Evolutionary conservation across 2,329 filamentous ascomycete genomes (phyloP).

Genomic region (Fusarium torreyae): DNA sequence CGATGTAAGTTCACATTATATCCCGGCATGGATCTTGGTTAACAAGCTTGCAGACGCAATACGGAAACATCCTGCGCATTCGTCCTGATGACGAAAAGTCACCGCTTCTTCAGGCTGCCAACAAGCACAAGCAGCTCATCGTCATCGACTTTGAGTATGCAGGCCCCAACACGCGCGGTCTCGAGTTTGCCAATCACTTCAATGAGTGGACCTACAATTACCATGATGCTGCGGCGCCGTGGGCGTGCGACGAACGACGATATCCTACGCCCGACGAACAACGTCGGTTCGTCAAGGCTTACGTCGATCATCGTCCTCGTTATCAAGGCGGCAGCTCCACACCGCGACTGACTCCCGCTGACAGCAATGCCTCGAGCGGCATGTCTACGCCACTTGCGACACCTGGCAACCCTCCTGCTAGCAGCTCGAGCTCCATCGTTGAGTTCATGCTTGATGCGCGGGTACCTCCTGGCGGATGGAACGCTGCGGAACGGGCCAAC

Average conservation of each 20-base stretch:
- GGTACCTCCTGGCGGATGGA: constrained; percentile 68
- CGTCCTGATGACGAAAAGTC: constrained; percentile 80
- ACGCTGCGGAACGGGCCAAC: constrained; percentile 67
- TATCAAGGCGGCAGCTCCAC: constrained; percentile 67
- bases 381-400: constrained; percentile 54
- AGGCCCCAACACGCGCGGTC: constrained; percentile 85
- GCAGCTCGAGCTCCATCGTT: constrained; percentile 70
- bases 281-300: constrained; percentile 85
- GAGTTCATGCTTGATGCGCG: constrained; percentile 89
- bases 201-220: constrained; percentile 99
- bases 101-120: constrained; percentile 88
- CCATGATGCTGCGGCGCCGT: constrained; percentile 77
- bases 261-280: constrained; percentile 90
- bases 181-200: constrained; percentile 98
- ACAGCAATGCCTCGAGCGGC: constrained; percentile 56
- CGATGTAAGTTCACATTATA: constrained; percentile 74
- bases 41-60: constrained; percentile 80
- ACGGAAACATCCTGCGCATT: constrained; percentile 92
- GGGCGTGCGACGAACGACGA: constrained; percentile 75
- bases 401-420: constrained; percentile 53
- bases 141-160: constrained; percentile 99
- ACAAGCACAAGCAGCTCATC: constrained; percentile 94
- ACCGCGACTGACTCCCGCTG: constrained; percentile 63
- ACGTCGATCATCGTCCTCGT: constrained; percentile 84
- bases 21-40: constrained; percentile 12